A percentile compares a stretch with the other conserved stretches of the same genome.
These are phyloP conservation scores for Fonsecaea erecta DNA, from an alignment of 2,329 filamentous ascomycete genomes.

Conservation along the genomic window DNA sequence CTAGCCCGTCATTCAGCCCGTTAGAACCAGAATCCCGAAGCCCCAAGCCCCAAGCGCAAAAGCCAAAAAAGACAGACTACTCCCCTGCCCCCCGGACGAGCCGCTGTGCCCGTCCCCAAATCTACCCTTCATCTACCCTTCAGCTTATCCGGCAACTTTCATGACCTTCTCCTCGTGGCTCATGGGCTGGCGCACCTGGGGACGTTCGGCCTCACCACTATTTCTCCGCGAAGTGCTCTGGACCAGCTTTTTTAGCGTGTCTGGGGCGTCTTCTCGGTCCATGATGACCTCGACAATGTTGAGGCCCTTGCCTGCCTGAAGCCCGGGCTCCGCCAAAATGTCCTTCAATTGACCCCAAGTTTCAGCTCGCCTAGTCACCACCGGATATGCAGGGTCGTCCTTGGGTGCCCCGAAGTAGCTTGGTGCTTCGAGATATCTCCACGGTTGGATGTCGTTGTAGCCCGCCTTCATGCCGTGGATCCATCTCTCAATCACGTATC, in stretches of 20 bases:
- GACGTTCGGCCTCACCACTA: conserved; percentile 30
- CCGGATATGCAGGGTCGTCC: conserved; percentile 35
- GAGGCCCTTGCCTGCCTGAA: conserved; percentile 47
- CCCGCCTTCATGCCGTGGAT: conserved; percentile 60
- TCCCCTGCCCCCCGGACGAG: not conserved
- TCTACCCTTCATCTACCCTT: not conserved
- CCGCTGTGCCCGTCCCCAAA: too few relatives aligned
- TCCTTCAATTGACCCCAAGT: conserved; percentile 36
- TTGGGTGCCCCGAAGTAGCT: conserved; percentile 35
- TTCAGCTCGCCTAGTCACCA: conserved; percentile 31
- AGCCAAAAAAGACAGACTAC: not conserved
- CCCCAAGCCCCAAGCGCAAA: not conserved
- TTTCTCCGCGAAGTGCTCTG: conserved; percentile 30
- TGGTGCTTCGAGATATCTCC: conserved; percentile 58
- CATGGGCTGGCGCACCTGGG: conserved; percentile 9
- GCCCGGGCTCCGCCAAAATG: conserved; percentile 38
- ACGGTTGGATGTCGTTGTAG: conserved; percentile 62
- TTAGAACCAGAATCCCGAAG: not conserved
- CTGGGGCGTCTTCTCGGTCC: conserved; percentile 46
- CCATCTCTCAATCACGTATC: conserved; percentile 63
- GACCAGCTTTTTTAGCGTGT: conserved; percentile 42
- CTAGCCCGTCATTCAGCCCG: not conserved
- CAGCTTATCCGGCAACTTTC: conserved; percentile 28
- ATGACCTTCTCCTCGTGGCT: conserved; percentile 30
- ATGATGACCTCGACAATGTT: conserved; percentile 51